Base-by-base conservation (phyloP, 495 filamentous ascomycete genomes). In the Platismatia glauca region DNA sequence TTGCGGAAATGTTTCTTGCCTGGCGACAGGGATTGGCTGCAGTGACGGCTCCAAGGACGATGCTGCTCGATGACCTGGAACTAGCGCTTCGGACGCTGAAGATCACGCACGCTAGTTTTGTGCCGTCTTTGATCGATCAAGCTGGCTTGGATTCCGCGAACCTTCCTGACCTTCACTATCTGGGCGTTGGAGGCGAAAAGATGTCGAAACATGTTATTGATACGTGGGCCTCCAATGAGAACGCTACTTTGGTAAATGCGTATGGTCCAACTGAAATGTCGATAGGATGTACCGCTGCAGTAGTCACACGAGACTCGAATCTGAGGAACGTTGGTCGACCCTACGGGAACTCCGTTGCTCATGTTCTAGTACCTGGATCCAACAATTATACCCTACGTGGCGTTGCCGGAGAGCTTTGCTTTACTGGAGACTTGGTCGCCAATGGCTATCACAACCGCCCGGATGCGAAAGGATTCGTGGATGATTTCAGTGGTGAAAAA, bases 221-320 rank as follows among this genome's bases (percentile, higher is more conserved):
- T 61, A 75, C 72, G 4, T 80, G 78, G 78, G 76, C 74, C 13
- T 60, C 63, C 5, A 62, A 65, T 22, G 50, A 65, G 2, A 62
- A 76, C 59, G 72, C 75, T 29, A 70, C 73, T 9, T 71, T 80
- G 34, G 75, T 73, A 39, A 80, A 80, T 57, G 77, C 77, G 4
- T 89, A 89, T 59, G 92, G 92, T 7, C 92, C 92, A 2, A 96
- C 91, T 0, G 92, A 97, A 70, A 85, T 87, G 0, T 95, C 92
- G 0, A 96, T 97, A 66, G 92, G 92, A 6, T 86, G 87, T 50
- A 90, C 91, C 73, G 91, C 85, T 64, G 83, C 85, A 13, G 80
- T 86, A 41, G 87, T 96, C 41, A 84, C 84, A 1, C 67, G 72
- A 27, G 84, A 84, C 57, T 90, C 88, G 11, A 88, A 87, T 58